Evolutionary conservation across 2,329 filamentous ascomycete species (phyloP), one percentile per base, ranked within the genome.

Genomic region (Aspergillus transmontanensis): DNA sequence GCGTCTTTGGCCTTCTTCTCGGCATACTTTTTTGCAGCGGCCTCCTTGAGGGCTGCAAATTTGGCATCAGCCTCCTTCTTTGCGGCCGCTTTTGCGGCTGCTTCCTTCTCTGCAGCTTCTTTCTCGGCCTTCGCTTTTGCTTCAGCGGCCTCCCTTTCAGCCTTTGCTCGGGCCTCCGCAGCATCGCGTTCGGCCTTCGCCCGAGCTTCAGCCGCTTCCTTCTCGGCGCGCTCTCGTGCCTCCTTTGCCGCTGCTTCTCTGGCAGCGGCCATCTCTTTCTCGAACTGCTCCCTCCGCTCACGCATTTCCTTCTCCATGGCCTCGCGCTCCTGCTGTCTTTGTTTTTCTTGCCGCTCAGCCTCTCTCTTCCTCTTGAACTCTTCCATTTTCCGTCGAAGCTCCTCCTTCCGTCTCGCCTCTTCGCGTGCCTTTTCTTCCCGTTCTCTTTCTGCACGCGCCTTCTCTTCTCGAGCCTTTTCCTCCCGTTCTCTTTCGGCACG

Each of bases 41-140:
- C 74, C 62, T 79, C 78, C 61, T 78, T 80, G 64, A 74, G 75
- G 26, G 75, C 75, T 11, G 74, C 74, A 30, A 77, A 79, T 46
- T 73, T 77, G 51, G 74, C 76, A 67, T 76, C 76, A n/a, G 73
- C 74, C 57, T 78, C 75, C 41, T 74, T 75, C 59, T 78, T 76
- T 14, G 76, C 76, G 9, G 73, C 71, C 1, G 71, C 76, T 62
- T 77, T 77, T 57, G 73, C 72, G 9, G 75, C 74, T 2, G 75
- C 79, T 79, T 95, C 94, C 80, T 96, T 92, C 72, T 95, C 90
- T 2, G 74, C 73, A 90, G 75, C 74, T 43, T 76, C 71, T 59
- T 75, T 77, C 28, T 74, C 75, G 3, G 74, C 74, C 48, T 70
- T 74, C 28, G 73, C 74, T 62, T 76, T 76, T 23, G 73, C 73